Conservation (phyloP, 352 stramenopile species). For the Globisporangium barbulae region DNA sequence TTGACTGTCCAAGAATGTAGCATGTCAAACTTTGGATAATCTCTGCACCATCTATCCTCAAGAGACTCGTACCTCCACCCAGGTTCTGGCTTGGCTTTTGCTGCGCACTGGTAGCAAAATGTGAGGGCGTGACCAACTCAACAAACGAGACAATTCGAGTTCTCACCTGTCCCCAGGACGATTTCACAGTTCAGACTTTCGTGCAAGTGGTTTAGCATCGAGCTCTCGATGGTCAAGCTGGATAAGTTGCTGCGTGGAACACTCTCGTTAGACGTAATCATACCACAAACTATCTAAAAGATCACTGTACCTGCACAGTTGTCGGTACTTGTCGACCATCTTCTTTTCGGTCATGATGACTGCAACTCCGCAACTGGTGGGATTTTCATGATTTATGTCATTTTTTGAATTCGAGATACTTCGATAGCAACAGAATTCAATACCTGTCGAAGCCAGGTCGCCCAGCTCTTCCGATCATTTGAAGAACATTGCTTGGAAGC, state of each 20-base stretch:
- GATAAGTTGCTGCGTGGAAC: slow-evolving; percentile 7
- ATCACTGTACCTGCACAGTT: slow-evolving; percentile 21
- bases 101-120: slow-evolving; percentile 21
- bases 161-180: slow-evolving; percentile 18
- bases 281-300: neutral
- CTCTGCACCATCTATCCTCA: neutral
- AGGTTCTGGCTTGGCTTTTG: slow-evolving; percentile 21
- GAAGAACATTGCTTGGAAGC: slow-evolving; percentile 23
- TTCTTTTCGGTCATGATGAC: slow-evolving; percentile 29
- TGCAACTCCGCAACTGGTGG: slow-evolving; percentile 20
- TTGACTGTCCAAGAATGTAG: slow-evolving; percentile 3
- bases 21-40: neutral
- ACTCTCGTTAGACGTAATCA: neutral
- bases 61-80: slow-evolving; percentile 13
- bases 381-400: neutral
- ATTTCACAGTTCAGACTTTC: slow-evolving; percentile 19
- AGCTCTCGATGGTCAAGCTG: slow-evolving; percentile 16
- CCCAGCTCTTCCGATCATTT: slow-evolving; percentile 45
- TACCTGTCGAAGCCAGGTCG: slow-evolving; percentile 31
- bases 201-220: slow-evolving; percentile 4
- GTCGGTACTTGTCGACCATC: slow-evolving; percentile 19
- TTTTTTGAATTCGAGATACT: neutral
- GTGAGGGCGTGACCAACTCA: neutral
- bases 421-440: neutral
- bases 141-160: slow-evolving; percentile 5